phyloP scores from a whole-genome alignment of 1,139 yeast species.

The Suzukiozyma palmioleophila region DNA sequence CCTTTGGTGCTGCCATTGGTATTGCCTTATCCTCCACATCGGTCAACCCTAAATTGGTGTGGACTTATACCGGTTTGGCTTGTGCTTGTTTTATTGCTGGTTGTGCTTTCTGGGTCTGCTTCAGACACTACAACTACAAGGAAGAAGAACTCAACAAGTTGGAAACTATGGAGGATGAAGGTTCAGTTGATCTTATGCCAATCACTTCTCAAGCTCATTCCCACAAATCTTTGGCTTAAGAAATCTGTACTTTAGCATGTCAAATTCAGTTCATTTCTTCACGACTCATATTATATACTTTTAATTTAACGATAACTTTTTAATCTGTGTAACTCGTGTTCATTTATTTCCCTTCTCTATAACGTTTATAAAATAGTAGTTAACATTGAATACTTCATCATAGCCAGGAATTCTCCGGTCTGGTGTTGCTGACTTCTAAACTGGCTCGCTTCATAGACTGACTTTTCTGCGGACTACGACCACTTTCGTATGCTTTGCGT shows the following conservation, averaged over 20 bases:
- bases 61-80: constrained; percentile 64
- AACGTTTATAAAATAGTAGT: too few relatives aligned
- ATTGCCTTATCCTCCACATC: constrained; percentile 66
- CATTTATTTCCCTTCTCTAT: too few relatives aligned
- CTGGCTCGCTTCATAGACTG: constrained; percentile 24
- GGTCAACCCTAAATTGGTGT: constrained; percentile 61
- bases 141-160: constrained; percentile 62
- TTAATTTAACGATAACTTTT: too few relatives aligned
- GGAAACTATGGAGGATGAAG: constrained; percentile 31
- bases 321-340: too few relatives aligned
- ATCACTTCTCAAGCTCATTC: constrained; percentile 16
- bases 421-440: constrained; percentile 14
- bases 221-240: constrained; percentile 10
- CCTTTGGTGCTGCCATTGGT: constrained; percentile 68
- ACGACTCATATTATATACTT: too few relatives aligned
- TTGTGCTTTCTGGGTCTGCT: constrained; percentile 55
- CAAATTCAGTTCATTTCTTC: not conserved
- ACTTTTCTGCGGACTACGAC: constrained; percentile 12
- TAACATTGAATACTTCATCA: not conserved
- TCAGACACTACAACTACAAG: constrained; percentile 50
- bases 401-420: constrained; percentile 3
- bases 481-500: constrained; percentile 17
- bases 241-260: not conserved
- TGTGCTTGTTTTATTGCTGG: constrained; percentile 59
- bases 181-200: constrained; percentile 15